These are phyloP conservation scores for Volvox reticuliferus DNA, from an alignment of 139 green algal species.

Conservation along the genomic window DNA sequence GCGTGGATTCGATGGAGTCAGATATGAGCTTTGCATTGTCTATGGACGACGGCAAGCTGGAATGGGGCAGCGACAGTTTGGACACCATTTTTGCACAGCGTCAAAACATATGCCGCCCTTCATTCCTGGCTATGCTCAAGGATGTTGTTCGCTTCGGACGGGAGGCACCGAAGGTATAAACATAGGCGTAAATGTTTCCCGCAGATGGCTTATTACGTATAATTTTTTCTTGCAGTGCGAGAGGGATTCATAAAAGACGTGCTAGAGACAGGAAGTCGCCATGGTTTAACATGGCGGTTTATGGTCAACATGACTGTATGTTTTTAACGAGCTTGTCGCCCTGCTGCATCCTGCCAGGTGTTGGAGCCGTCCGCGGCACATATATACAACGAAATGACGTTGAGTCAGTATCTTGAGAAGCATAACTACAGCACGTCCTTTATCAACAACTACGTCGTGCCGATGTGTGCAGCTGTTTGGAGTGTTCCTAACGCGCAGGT, in stretches of 20 bases:
- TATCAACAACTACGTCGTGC: constrained; percentile 87
- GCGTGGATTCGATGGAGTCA: constrained; percentile 88
- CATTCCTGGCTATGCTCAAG: constrained; percentile 89
- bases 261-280: not conserved
- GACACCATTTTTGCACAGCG: constrained; percentile 89
- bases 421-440: constrained; percentile 82
- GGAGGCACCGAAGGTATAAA: constrained; percentile 79
- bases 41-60: constrained; percentile 81
- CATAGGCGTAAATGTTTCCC: too few species aligned
- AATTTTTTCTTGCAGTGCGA: too few species aligned
- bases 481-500: constrained; percentile 84
- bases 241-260: not conserved
- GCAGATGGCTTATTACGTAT: too few species aligned
- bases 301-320: not conserved
- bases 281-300: not conserved
- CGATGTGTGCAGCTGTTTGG: constrained; percentile 98
- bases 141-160: constrained; percentile 94
- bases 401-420: constrained; percentile 85
- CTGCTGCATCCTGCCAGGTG: constrained; percentile 55
- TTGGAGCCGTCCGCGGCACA: constrained; percentile 55
- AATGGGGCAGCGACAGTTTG: constrained; percentile 92
- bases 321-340: too few species aligned
- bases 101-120: constrained; percentile 75
- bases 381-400: constrained; percentile 71
- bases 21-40: constrained; percentile 97